A percentile compares a stretch with the other conserved stretches of the same genome.
These are phyloP conservation scores for Phytopythium aichiense DNA, from an alignment of 352 stramenopile genomes.

Conservation along the genomic window DNA sequence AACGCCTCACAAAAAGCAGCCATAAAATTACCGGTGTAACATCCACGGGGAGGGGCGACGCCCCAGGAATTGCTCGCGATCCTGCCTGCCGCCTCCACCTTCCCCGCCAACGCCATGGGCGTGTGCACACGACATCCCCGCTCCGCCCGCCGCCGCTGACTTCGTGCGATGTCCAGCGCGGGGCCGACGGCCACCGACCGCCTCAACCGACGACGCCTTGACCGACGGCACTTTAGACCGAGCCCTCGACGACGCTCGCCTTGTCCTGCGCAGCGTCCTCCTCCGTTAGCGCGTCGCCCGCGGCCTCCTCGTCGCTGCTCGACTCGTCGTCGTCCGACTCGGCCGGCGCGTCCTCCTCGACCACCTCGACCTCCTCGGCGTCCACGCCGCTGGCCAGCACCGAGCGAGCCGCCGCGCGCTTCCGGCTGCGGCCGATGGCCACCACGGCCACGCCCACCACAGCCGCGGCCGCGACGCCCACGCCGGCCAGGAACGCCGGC, in stretches of 20 bases:
- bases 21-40: conserved; percentile 10
- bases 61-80: background rate
- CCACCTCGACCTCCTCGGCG: conserved; percentile 30
- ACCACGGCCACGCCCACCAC: conserved; percentile 40
- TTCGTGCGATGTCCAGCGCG: background rate
- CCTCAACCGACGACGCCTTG: background rate
- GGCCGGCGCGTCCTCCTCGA: conserved; percentile 30
- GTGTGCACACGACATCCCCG: background rate
- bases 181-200: background rate
- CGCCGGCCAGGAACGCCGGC: conserved; percentile 27
- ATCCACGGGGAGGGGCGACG: conserved; percentile 2
- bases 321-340: conserved; percentile 42
- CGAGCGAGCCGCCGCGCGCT: conserved; percentile 36
- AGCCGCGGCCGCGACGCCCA: conserved; percentile 41
- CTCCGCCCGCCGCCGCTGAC: background rate
- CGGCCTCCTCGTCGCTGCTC: conserved; percentile 30
- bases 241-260: conserved; percentile 51
- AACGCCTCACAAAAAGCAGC: background rate
- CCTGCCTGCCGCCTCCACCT: background rate
- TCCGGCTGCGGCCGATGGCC: conserved; percentile 42
- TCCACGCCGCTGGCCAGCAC: conserved; percentile 29
- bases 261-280: conserved; percentile 27
- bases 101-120: background rate
- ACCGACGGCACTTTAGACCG: conserved; percentile 30
- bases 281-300: conserved; percentile 24